A percentile compares a stretch with the other conserved stretches of the same genome.
Evolutionary conservation across 2,329 filamentous ascomycete genomes (phyloP).

Genomic region (Microthyrium microscopicum): DNA sequence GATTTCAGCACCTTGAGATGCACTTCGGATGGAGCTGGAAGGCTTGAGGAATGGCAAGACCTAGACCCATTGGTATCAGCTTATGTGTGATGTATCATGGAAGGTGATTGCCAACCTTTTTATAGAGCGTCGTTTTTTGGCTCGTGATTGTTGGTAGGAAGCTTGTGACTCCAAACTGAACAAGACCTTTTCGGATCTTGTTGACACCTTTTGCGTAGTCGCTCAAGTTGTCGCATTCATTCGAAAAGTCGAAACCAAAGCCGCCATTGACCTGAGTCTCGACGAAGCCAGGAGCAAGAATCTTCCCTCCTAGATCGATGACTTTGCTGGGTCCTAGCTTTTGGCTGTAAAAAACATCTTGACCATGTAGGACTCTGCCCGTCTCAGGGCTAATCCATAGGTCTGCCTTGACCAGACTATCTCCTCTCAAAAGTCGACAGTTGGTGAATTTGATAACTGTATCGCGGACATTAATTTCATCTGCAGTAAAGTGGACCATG

Average conservation of each 20-base stretch:
- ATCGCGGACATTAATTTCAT: too few relatives aligned
- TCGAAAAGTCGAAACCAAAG: conserved; percentile 84
- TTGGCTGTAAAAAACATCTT: conserved; percentile 50
- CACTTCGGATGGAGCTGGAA: conserved; percentile 41
- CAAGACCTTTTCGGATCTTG: conserved; percentile 53
- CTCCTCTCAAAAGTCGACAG: conserved; percentile 57
- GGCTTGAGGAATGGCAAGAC: conserved; percentile 64
- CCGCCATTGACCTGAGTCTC: conserved; percentile 87
- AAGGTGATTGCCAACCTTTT: conserved; percentile 34
- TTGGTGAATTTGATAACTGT: conserved; percentile 87
- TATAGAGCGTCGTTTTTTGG: conserved; percentile 65
- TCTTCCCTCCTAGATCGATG: conserved; percentile 66
- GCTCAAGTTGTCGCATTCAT: conserved; percentile 48
- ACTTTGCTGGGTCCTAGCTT: conserved; percentile 53
- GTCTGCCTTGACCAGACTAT: conserved; percentile 54
- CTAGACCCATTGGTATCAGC: conserved; percentile 15
- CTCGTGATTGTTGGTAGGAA: conserved; percentile 78
- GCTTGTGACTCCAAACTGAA: conserved; percentile 70
- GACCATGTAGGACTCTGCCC: conserved; percentile 64
- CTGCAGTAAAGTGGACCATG: too few relatives aligned
- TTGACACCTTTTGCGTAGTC: conserved; percentile 58
- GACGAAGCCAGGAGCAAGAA: conserved; percentile 72
- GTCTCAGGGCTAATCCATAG: conserved; percentile 75
- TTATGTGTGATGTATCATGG: not conserved
- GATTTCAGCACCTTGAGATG: conserved; percentile 63